Base-by-base conservation (phyloP, 1,284 basidiomycete species). In the Coniferiporia weirii region DNA sequence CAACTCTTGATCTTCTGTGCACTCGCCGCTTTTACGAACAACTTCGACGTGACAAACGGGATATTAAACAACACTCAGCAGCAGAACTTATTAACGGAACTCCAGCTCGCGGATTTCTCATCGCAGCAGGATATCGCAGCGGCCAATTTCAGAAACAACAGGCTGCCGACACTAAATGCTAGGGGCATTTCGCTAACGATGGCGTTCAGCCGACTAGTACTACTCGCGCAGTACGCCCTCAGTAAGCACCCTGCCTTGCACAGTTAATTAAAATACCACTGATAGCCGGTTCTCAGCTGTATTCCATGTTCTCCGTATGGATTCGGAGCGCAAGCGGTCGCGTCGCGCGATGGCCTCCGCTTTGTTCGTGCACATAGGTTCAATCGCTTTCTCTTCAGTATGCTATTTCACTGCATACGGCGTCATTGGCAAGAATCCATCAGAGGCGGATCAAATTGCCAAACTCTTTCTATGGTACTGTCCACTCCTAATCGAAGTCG, bases 1-100 rank as follows among this genome's bases (percentile, higher is more conserved):
- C 63, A 64, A 46, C 51, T 64, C 40, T 20, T 61, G n/a, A 56
- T 64, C 7, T 64, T 64, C 59, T 59, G 61, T 36, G 59, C 61
- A 2, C 54, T 64, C 13, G 63, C 63, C 4, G 56, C 63, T 4
- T 64, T 64, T 48, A 64, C 63, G 13, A 64, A 57, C 35, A 61
- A 63, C 44, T 64, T 64, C 32, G 55, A 64, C 46, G 46, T 64
- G 35, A 51, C 54, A 22, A 56, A 58, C 35, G 63, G 63, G 3
- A 55, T 61, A 12, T 43, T 32, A 27, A 47, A 57, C 19, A 45
- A 61, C 49, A 48, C 35, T 4, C 40, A 49, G 36, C 40, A 46
- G 19, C 45, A 61, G 50, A 27, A 48, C 1, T 4, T 54, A 2
- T 15, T 58, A 4, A 35, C 53, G n/a, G 13, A 58, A 47, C 50